Conservation (phyloP, 768 basidiomycete species). For the Naganishia friedmannii region DNA sequence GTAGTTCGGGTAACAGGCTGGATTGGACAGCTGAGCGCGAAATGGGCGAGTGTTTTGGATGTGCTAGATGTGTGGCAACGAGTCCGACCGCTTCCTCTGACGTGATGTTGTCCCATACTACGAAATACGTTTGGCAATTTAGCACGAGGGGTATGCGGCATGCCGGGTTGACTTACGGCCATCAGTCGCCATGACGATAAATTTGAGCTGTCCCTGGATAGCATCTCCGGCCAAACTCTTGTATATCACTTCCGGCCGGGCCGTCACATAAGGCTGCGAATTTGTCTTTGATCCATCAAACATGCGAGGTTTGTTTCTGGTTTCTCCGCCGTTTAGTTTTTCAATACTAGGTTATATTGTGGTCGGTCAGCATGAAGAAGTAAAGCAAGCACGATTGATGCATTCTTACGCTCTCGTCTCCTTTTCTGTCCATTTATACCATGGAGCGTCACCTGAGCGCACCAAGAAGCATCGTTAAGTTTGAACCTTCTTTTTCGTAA, state of each 20-base stretch:
- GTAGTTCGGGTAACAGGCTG: constrained; percentile 17
- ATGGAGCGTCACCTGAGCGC: constrained; percentile 40
- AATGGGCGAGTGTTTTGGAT: constrained; percentile 41
- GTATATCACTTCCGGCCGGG: constrained; percentile 47
- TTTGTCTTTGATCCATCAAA: constrained; percentile 19
- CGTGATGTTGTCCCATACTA: constrained; percentile 51
- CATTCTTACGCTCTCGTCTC: constrained; percentile 38
- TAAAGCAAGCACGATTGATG: too few species aligned
- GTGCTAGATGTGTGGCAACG: constrained; percentile 43
- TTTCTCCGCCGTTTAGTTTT: constrained; percentile 6
- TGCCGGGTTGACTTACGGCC: constrained; percentile 41
- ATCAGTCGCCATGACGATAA: constrained; percentile 50
- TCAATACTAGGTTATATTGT: not conserved
- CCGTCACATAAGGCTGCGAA: constrained; percentile 47
- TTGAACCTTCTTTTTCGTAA: not conserved
- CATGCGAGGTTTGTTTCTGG: constrained; percentile 18
- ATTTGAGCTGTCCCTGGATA: constrained; percentile 42
- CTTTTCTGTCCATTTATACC: constrained; percentile 49
- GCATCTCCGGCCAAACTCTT: constrained; percentile 34
- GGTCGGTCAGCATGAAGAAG: not conserved
- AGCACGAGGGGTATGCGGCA: not conserved
- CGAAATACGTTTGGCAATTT: not conserved
- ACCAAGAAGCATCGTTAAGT: not conserved
- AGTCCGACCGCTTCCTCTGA: constrained; percentile 49
- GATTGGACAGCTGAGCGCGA: constrained; percentile 36